phyloP scores from a whole-genome alignment of 1,284 basidiomycete genomes.

The Ustilago nuda region DNA sequence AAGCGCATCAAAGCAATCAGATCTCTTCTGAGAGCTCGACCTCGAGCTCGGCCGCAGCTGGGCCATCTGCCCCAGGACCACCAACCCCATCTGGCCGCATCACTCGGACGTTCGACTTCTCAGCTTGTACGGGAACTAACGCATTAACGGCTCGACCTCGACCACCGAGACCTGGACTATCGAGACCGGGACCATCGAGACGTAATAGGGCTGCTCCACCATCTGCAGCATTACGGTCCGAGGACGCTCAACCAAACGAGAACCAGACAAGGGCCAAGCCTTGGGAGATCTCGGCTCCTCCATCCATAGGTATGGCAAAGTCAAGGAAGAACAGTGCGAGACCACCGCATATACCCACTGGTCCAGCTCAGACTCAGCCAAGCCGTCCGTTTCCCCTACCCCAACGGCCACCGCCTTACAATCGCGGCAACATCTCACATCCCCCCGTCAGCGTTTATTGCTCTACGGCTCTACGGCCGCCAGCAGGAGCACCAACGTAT shows the following conservation, averaged over 20 bases:
- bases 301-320: slow-evolving; percentile 23
- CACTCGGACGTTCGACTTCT: not conserved
- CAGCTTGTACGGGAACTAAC: not conserved
- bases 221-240: slow-evolving; percentile 27
- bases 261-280: slow-evolving; percentile 22
- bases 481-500: not conserved
- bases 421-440: not conserved
- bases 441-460: not conserved
- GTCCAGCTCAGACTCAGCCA: not conserved
- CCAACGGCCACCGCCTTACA: slow-evolving; percentile 1
- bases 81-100: slow-evolving; percentile 8
- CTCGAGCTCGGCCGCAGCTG: slow-evolving; percentile 4
- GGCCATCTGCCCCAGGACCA: slow-evolving; percentile 10
- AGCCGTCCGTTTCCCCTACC: not conserved
- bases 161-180: not conserved
- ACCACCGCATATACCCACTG: not conserved
- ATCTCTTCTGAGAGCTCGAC: not conserved
- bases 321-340: not conserved
- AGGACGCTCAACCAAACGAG: slow-evolving; percentile 51
- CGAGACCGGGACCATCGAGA: slow-evolving; percentile 6
- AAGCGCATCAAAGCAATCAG: not conserved
- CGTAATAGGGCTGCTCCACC: slow-evolving; percentile 30
- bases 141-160: slow-evolving; percentile 5
- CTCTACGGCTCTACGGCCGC: not conserved
- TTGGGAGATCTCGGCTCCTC: slow-evolving; percentile 46